Evolutionary conservation across 2,329 filamentous ascomycete species (phyloP), one percentile per base, ranked within the genome.

Genomic region (Rhexocercosporidium sp.): DNA sequence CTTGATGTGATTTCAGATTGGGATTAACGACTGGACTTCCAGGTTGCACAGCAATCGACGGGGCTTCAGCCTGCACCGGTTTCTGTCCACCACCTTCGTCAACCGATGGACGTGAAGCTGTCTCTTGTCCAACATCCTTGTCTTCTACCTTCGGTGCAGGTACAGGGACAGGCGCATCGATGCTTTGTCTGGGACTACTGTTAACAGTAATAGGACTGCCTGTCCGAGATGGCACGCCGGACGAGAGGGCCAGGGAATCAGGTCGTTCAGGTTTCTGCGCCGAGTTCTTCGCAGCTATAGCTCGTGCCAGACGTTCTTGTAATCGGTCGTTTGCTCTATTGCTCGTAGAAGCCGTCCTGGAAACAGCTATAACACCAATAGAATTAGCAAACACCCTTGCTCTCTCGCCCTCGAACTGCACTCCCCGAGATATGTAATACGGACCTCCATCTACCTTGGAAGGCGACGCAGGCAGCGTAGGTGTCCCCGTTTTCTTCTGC

Each of bases 291-390:
- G 90, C 90, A 3, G 90, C 93, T 74, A 97, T 88, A 34, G 94
- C 96, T 76, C 93, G 92, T 34, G 95, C 95, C 68, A 99, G 84
- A 69, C 94, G 87, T 77, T 97, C 94, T 77, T 97, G 94, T 51
- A 99, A 83, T 62, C 94, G 88, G 74, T 96, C 94, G 79, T 93
- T 96, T 68, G 86, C 82, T 71, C 88, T 82, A 51, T 76, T 86
- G 69, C 84, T 87, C 49, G 86, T 88, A 5, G 91, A 91, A 25
- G 90, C 85, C 71, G 83, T 88, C 75, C 90, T 86, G 60, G 90
- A 89, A 64, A 85, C 79, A 68, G 77, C 83, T 85, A 59, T 64
- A 61, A 27, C 57, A 20, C 44, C 69, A 64, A 67, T 65, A 65
- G 39, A n/a, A 71, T 66, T 66, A 69, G 62, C 68, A 75, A 64